Evolutionary conservation across 2,329 filamentous ascomycete species (phyloP), one percentile per base, ranked within the genome.

Genomic region (Hortaea werneckii): DNA sequence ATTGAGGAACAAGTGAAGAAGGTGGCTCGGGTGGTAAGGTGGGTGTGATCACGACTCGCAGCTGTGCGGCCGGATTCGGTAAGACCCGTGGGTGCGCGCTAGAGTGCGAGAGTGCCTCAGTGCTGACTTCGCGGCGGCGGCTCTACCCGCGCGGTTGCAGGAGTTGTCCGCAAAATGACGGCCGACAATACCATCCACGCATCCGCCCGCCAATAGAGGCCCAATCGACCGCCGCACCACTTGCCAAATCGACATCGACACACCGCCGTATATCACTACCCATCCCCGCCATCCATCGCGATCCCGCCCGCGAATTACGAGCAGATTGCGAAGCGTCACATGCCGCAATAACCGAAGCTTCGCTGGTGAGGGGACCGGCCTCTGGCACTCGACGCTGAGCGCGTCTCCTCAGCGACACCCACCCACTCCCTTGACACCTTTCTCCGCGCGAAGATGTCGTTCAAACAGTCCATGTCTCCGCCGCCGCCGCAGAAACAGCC

Each of bases 381-480:
- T 34, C 30, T 34, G 7, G 30, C 30, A 34, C 7, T n/a, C 30
- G n/a, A n/a, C 30, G 30, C 30, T n/a, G 30, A 34, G n/a, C 30
- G 30, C 30, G 30, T 7, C 30, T n/a, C n/a, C 30, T 7, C 30
- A 34, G 7, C 30, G 7, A 34, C 30, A 7, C n/a, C 30, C 30
- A n/a, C 30, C 30, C 7, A 7, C 30, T 34, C 30, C n/a, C 7
- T n/a, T 34, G n/a, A 7, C 30, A 34, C 30, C 30, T 7, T n/a
- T n/a, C 7, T 7, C 30, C 30, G 30, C 30, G 30, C 30, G 30
- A 13, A 8, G 12, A 38, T 38, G 37, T 38, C 37, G 37, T 38
- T 10, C 37, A 38, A 38, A 6, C 37, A 9, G 12, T 34, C 30
- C 41, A 60, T 61, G 56, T 60, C 61, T 38, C 60, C 60, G 46